Evolutionary conservation across 805 yeast genomes (phyloP).

Genomic region (Barnettozyma sp.): DNA sequence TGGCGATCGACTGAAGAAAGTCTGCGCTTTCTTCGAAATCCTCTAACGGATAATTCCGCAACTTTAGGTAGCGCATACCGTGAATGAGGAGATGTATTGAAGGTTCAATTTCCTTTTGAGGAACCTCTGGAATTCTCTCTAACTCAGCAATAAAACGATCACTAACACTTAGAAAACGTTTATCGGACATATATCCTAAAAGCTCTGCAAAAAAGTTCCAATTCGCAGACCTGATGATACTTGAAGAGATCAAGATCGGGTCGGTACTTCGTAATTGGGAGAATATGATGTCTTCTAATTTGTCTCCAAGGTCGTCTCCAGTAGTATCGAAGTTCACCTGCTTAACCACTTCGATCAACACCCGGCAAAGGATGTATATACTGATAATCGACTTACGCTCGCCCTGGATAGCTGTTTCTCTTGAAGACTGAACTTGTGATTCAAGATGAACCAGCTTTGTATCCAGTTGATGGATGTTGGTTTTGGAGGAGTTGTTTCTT

Average conservation of each 20-base stretch:
- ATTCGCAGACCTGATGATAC: slow-evolving; percentile 78
- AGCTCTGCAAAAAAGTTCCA: slow-evolving; percentile 90
- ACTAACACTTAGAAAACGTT: slow-evolving; percentile 78
- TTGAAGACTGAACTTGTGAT: slow-evolving; percentile 35
- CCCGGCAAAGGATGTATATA: slow-evolving; percentile 85
- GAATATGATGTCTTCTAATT: slow-evolving; percentile 88
- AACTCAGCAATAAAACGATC: slow-evolving; percentile 90
- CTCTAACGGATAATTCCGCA: slow-evolving; percentile 82
- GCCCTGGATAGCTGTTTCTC: slow-evolving; percentile 70
- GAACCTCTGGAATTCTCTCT: slow-evolving; percentile 64
- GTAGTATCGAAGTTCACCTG: slow-evolving; percentile 71
- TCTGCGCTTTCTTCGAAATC: slow-evolving; percentile 90
- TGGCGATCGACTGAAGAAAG: slow-evolving; percentile 76
- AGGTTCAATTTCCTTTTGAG: slow-evolving; percentile 47
- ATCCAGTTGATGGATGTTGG: slow-evolving; percentile 39
- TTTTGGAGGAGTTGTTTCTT: slow-evolving; percentile 44
- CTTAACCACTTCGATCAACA: slow-evolving; percentile 82
- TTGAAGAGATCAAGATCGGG: slow-evolving; percentile 58
- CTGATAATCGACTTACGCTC: slow-evolving; percentile 83
- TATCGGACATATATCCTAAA: slow-evolving; percentile 84
- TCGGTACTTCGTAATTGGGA: slow-evolving; percentile 85
- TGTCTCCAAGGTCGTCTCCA: slow-evolving; percentile 74
- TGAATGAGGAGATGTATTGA: slow-evolving; percentile 68
- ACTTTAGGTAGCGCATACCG: slow-evolving; percentile 82
- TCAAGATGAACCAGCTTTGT: slow-evolving; percentile 46